These are phyloP conservation scores for Agrostemma githago DNA, from an alignment of 148 eudicot genomes.

Conservation along the genomic window DNA sequence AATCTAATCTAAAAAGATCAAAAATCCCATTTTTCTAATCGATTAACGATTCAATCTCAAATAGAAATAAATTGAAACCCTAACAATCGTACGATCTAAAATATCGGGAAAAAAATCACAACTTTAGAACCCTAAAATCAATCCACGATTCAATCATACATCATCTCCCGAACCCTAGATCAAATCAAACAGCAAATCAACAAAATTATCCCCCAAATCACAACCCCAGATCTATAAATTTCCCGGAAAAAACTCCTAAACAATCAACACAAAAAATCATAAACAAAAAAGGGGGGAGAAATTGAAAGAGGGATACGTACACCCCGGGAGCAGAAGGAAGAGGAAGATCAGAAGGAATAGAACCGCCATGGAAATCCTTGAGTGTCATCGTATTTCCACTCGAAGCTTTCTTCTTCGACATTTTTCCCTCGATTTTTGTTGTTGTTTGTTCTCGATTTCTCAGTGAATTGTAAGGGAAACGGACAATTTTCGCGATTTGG, in stretches of 20 bases:
- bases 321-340: constrained; percentile 98
- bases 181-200: constrained; percentile 2
- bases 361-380: constrained; percentile 97
- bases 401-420: constrained; percentile 79
- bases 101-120: neutral
- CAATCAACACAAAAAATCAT: neutral
- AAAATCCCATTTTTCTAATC: neutral
- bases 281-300: neutral
- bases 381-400: constrained; percentile 67
- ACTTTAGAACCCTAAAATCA: neutral
- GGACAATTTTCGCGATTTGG: neutral
- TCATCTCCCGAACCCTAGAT: neutral
- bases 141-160: neutral
- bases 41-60: neutral
- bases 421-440: constrained; percentile 11
- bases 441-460: neutral
- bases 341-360: constrained; percentile 87
- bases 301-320: constrained; percentile 34
- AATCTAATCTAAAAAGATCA: neutral
- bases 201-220: neutral
- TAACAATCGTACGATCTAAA: neutral
- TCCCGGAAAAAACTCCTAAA: neutral
- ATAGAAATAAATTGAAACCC: no score
- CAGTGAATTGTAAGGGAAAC: neutral
- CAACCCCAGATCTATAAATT: constrained; percentile 22